These are phyloP conservation scores for Quercus phellos DNA, from an alignment of 331 rosid species.

Conservation along the genomic window DNA sequence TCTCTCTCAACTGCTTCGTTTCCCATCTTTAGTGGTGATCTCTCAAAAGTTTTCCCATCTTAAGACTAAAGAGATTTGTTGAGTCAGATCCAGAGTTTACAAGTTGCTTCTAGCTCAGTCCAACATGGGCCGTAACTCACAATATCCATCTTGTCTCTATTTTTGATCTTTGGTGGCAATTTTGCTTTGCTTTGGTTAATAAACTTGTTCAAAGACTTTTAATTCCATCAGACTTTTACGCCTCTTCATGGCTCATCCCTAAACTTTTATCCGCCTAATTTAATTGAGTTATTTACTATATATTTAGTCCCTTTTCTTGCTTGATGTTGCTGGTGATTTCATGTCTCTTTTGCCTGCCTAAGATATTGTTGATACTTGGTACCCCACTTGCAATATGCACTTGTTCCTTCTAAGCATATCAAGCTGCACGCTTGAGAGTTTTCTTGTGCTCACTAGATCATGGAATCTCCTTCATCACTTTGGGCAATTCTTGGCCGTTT, in stretches of 20 bases:
- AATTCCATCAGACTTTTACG: conserved; percentile 11
- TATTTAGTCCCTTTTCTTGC: neutral
- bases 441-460: conserved; percentile 13
- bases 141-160: conserved; percentile 26
- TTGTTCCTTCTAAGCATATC: neutral
- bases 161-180: conserved; percentile 19
- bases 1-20: neutral
- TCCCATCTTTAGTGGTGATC: conserved; percentile 4
- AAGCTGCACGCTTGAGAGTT: neutral
- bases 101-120: conserved; percentile 32
- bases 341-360: conserved; percentile 21
- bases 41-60: conserved; percentile 8
- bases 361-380: neutral
- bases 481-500: conserved; percentile 20
- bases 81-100: conserved; percentile 35
- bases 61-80: conserved; percentile 1
- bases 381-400: neutral
- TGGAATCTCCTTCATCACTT: conserved; percentile 12
- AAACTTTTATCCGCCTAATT: neutral
- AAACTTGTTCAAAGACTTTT: conserved; percentile 22
- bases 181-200: conserved; percentile 19
- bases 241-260: conserved; percentile 5
- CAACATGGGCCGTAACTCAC: conserved; percentile 38
- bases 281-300: neutral
- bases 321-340: conserved; percentile 33